Base-by-base conservation (phyloP, 441 rosid genomes). In the Adansonia rubrostipa region DNA sequence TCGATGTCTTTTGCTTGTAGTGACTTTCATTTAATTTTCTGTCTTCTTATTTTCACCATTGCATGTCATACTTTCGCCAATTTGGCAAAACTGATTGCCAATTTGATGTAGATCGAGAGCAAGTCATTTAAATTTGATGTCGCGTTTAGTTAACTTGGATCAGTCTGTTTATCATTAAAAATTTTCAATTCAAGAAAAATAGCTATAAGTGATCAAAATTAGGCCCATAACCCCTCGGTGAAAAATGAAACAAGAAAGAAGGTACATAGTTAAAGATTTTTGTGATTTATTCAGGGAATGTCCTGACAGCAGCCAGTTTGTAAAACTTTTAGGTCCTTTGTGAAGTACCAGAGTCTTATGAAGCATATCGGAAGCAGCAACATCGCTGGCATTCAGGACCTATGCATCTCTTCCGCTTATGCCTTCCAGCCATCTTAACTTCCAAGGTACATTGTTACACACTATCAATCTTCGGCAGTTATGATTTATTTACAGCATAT, bases 351-450 rank as follows among this genome's bases (percentile, higher is more conserved):
- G 98, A 90, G 83, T 93, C 98, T 22, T 95, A 92, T 58, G 99
- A 95, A 87, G 97, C 99, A 73, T 95, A 95, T 85, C 87, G 93
- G 88, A 95, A 95, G 87, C 99, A 95, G 87, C 99, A 95, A 82
- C 97, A 95, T 81, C 94, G 99, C 53, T 95, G 99, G 98, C 99
- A 95, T 82, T 95, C 98, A 0, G 99, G 99, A 69, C 99, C 98
- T 2, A 93, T 93, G 92, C 92, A 93, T 65, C 99, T 95, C 72
- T 95, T 95, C 84, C 97, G 99, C 73, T 80, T 95, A 87, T 95
- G 99, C 80, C 89, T 95, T 81, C 93, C 92, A 24, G 89, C 93
- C 61, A 92, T 93, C 76, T 76, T 91, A 84, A 84, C 91, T 80
- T 89, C 97, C 19, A 91, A 91, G 94, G 99, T 93, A 87, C 47